Base-by-base conservation (phyloP, 257 asterid genomes). In the Leptodermis oblonga region DNA sequence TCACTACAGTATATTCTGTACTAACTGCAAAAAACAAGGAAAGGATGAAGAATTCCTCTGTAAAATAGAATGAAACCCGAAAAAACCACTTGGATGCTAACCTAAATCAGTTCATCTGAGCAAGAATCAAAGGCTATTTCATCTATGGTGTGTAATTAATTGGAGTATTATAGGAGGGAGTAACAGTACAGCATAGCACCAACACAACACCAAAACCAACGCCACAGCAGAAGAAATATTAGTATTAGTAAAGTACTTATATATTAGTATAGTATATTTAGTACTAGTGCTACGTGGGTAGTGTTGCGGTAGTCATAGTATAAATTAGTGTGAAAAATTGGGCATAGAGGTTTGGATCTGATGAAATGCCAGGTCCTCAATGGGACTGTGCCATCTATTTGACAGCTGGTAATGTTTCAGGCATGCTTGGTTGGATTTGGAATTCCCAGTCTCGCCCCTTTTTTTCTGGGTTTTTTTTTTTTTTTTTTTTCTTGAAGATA, bases 261-360 rank as follows among this genome's bases (percentile, higher is more conserved):
- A 71, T 53, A 15, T 25, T 26, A 30, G 8, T 62, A 8, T 72
- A 52, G 59, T 52, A n/a, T n/a, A n/a, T n/a, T n/a, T 7, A 3
- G 0, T 60, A 51, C 28, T 51, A 9, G 18, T 48, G 7, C 55
- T 49, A n/a, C n/a, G n/a, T 49, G 55, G 10, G 58, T 51, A 51
- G 4, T 51, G 58, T 51, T 51, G 58, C 58, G 7, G 28, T 51
- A 20, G 54, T 48, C 23, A 48, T 48, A 5, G 49, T 43, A 48
- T 20, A n/a, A 48, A 31, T 51, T 28, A 14, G 0, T 23, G 12
- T 0, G 20, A 2, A 4, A 25, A 22, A 14, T 45, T n/a, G 18
- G 61, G 56, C 39, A 62, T 31, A 33, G 70, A 65, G 78, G 86
- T 70, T 67, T 56, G 84, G 83, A 80, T 78, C 84, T 74, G 81